Base-by-base conservation (phyloP, 2,329 filamentous ascomycete genomes). In the Aspergillus melleus region DNA sequence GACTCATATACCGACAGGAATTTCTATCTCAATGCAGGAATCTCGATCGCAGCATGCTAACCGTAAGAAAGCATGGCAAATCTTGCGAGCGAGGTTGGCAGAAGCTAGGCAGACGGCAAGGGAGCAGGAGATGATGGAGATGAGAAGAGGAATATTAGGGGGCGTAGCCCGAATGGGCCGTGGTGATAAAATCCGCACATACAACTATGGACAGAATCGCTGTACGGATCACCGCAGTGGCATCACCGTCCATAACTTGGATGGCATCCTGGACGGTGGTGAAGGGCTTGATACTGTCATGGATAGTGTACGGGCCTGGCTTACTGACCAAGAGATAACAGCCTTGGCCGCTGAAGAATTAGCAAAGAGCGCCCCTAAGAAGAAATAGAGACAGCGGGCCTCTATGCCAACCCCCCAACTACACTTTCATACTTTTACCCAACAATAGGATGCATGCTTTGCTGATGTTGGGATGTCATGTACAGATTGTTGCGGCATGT, bases 141-240 rank as follows among this genome's bases (percentile, higher is more conserved):
- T 98, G 76, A 83, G 93, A 57, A 86, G 92, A 72, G 91, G 88
- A 64, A 91, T 92, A 3, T 84, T 96, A 64, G 88, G 90, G 39
- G 86, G 88, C 66, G 88, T 92, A 58, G 89, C 83, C 8, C 84
- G 89, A 69, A 93, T 95, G 79, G 95, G 93, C 6, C 85, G 95
- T 47, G 91, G 91, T 51, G 92, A 98, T 79, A 99, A 99, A 80
- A 89, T 99, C 60, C 83, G 93, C 61, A 97, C 93, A 0, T 97
- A 97, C 76, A 96, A 97, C 74, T 90, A 81, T 75, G 81, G 81
- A 4, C 87, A 91, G 75, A 88, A 92, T 75, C 83, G 93, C 49
- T 93, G 95, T 66, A 96, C 93, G 1, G 93, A 97, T 71, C 93
- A 97, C 76, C 83, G 93, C 46, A 91, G 89, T 68, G 91, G 90